Base-by-base conservation (phyloP, 495 filamentous ascomycete species). In the Letharia columbiana region DNA sequence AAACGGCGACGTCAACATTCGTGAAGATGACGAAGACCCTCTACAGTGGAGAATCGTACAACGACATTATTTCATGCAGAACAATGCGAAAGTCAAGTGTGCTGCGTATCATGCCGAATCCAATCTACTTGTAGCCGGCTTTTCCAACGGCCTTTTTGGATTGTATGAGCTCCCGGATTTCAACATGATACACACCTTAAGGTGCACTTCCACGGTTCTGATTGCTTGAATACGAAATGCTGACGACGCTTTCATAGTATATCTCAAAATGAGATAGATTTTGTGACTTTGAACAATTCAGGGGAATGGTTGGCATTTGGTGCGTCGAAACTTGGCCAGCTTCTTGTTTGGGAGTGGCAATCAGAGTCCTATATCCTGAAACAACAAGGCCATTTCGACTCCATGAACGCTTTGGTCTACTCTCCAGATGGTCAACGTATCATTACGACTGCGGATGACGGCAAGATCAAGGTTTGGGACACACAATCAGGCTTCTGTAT, bases 311-410 rank as follows among this genome's bases (percentile, higher is more conserved):
- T 98, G 41, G 94, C 94, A 10, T 96, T 98, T 75, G 94, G 93
- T n/a, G 92, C 94, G 7, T 96, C 95, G 20, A 93, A 93, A 64
- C 83, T 95, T 37, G 94, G 94, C 17, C 94, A 98, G 69, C 78
- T 98, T 18, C 81, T 98, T 45, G 95, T 98, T 35, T 98, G 94
- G 94, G 94, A 98, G 75, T 98, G 95, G 95, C 95, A 98, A 72
- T 98, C 95, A 3, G 94, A 98, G 74, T 97, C 95, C n/a, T 98
- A 98, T 76, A 92, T 98, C 64, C 77, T 98, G 44, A 98, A 98
- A 75, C 94, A 98, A 72, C 94, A 98, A 76, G 93, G 93, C 2
- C 94, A 98, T 76, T 90, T 95, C 60, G 95, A 98, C 72, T 87
- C 91, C n/a, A 91, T 97, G 86, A 98, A 96, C 75, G 80, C 93